Base-by-base conservation (phyloP, 2,329 filamentous ascomycete species). In the Aureobasidium sp. region DNA sequence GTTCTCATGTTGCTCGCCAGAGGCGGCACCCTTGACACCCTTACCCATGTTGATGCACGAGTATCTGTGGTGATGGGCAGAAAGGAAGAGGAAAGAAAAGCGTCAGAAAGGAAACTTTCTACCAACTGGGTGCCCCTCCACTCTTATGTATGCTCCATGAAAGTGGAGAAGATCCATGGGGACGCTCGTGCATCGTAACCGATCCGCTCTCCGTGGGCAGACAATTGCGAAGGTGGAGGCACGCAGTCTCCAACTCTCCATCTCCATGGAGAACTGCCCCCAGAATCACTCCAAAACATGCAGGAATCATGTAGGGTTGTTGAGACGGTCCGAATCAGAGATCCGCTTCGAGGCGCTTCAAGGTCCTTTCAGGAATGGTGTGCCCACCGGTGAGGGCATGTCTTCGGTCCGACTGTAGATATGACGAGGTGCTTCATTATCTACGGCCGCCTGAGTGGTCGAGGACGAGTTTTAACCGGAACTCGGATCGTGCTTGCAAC, bases 41-140 rank as follows among this genome's bases (percentile, higher is more conserved):
- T 59, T 63, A 52, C 61, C 61, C 61, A 63, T 63, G 52, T 32
- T 63, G 61, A 43, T 50, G 29, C 15, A 51, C 13, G 20, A 50
- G 51, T 55, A 53, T 13, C 29, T 26, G 39, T 29, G 53, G 15
- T 27, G n/a, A 27, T 20, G 5, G 27, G 29, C 52, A 20, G 7
- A 20, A 13, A 29, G 20, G n/a, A 26, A 32, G 46, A 36, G 20
- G n/a, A 60, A 29, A 56, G 24, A 48, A 56, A 47, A 20, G 34
- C n/a, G 47, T 56, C 29, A 47, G 48, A 43, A 56, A 53, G 48
- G 32, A 56, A 50, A 39, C 37, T 43, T 27, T 37, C 26, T 6
- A 32, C 12, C 36, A 46, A 26, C 6, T 46, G 50, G 50, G 60
- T 27, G 26, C 7, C 60, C 39, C 43, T 56, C 60, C 32, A 46